Percentiles rank a stretch among this genome's conserved stretches.
phyloP scores from a whole-genome alignment of 805 yeast species.

The Soucietia sequanensis region DNA sequence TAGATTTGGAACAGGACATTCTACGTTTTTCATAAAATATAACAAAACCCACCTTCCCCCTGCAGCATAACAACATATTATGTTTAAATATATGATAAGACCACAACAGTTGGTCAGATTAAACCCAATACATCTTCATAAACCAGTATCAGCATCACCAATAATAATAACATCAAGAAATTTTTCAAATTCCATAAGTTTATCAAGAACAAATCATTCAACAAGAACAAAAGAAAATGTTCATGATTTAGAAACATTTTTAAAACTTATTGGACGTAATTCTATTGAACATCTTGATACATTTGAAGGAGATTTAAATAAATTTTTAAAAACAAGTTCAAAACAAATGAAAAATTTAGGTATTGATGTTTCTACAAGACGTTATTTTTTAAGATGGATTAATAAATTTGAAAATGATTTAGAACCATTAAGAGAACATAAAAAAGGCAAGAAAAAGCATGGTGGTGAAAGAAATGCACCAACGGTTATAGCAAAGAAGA shows the following conservation, averaged over 20 bases:
- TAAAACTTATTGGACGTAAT: slow-evolving; percentile 76
- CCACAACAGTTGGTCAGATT: too few relatives aligned
- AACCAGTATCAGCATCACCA: too few relatives aligned
- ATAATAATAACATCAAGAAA: slow-evolving; percentile 1
- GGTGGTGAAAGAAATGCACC: slow-evolving; percentile 87
- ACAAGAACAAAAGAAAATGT: slow-evolving; percentile 45
- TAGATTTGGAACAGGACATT: too few relatives aligned
- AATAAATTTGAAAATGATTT: slow-evolving; percentile 61
- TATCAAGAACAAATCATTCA: slow-evolving; percentile 51
- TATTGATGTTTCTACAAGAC: slow-evolving; percentile 66
- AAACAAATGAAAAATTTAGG: slow-evolving; percentile 70
- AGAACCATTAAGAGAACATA: slow-evolving; percentile 53
- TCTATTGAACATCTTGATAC: slow-evolving; percentile 62
- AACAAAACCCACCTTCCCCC: too few relatives aligned
- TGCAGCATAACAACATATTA: too few relatives aligned
- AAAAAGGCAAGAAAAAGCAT: slow-evolving; percentile 66
- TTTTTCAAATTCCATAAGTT: slow-evolving; percentile 4
- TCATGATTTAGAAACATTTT: slow-evolving; percentile 67
- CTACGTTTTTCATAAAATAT: too few relatives aligned
- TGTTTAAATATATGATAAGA: too few relatives aligned
- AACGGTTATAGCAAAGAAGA: slow-evolving; percentile 48
- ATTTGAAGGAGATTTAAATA: slow-evolving; percentile 59
- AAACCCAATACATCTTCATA: too few relatives aligned
- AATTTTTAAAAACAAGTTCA: slow-evolving; percentile 58
- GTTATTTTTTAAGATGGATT: slow-evolving; percentile 71